phyloP scores from a whole-genome alignment of 805 yeast genomes.

The Komagataella populi region DNA sequence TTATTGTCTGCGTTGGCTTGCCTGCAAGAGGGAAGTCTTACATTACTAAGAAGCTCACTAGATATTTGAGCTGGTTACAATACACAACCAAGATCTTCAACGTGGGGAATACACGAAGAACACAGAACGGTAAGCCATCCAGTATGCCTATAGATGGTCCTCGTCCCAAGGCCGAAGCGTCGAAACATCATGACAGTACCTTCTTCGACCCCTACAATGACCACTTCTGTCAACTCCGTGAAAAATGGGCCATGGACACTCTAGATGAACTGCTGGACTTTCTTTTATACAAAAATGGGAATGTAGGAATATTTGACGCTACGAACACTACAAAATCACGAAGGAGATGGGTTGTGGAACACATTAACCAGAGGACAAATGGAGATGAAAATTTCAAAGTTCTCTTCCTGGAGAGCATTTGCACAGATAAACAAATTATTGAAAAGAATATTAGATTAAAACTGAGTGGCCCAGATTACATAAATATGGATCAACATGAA shows the following conservation, averaged over 20 bases:
- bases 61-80: conserved; percentile 47
- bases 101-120: conserved; percentile 62
- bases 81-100: conserved; percentile 55
- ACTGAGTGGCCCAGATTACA: conserved; percentile 88
- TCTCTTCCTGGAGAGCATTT: conserved; percentile 57
- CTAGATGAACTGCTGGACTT: conserved; percentile 28
- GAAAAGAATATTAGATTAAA: conserved; percentile 78
- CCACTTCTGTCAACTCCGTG: conserved; percentile 29
- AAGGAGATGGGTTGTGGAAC: conserved; percentile 23
- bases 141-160: conserved; percentile 22
- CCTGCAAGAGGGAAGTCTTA: conserved; percentile 74
- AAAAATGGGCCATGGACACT: conserved; percentile 38
- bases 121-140: conserved; percentile 29
- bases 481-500: conserved; percentile 63
- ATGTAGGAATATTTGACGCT: conserved; percentile 48
- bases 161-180: conserved; percentile 5
- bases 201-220: conserved; percentile 30
- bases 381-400: conserved; percentile 18
- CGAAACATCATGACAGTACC: conserved; percentile 18
- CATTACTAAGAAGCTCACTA: conserved; percentile 47
- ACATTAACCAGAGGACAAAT: conserved; percentile 18
- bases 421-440: conserved; percentile 66
- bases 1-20: conserved; percentile 59
- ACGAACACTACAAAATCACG: conserved; percentile 39
- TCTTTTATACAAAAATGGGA: conserved; percentile 25